These are phyloP conservation scores for Populus tremula DNA, from an alignment of 345 rosid species.

Conservation along the genomic window DNA sequence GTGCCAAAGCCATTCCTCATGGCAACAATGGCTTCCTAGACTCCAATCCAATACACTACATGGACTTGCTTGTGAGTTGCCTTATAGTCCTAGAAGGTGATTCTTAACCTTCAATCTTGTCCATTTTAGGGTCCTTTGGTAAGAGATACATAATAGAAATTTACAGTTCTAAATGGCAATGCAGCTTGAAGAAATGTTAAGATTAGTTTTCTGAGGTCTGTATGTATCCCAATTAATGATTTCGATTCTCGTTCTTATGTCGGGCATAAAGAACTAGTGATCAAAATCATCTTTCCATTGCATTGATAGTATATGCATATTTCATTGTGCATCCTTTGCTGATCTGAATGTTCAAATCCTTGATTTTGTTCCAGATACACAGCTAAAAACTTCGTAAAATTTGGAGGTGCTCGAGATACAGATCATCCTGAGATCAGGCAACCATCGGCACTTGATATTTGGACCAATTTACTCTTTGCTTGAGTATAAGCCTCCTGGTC, in stretches of 20 bases:
- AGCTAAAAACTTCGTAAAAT: not conserved
- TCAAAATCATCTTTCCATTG: not conserved
- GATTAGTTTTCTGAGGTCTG: not conserved
- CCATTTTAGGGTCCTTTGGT: not conserved
- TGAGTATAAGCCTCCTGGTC: too few species aligned
- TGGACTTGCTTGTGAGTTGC: too few species aligned
- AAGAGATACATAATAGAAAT: not conserved
- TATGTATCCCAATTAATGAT: not conserved
- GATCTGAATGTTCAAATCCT: not conserved
- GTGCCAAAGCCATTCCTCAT: slow-evolving; percentile 13
- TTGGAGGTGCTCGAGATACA: not conserved
- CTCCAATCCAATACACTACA: not conserved
- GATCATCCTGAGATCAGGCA: slow-evolving; percentile 4
- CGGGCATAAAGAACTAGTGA: too few species aligned
- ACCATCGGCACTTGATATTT: slow-evolving; percentile 10
- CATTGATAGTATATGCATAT: not conserved
- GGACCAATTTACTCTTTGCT: not conserved
- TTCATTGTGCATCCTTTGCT: not conserved
- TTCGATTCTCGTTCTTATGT: not conserved
- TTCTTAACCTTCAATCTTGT: not conserved
- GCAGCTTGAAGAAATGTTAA: not conserved
- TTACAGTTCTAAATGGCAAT: not conserved
- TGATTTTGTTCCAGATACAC: not conserved
- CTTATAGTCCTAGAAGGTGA: too few species aligned
- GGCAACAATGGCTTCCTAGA: slow-evolving; percentile 13